Percentiles rank a stretch among this genome's conserved stretches.
phyloP scores from a whole-genome alignment of 257 asterid genomes.

The Nicotiana otophora region DNA sequence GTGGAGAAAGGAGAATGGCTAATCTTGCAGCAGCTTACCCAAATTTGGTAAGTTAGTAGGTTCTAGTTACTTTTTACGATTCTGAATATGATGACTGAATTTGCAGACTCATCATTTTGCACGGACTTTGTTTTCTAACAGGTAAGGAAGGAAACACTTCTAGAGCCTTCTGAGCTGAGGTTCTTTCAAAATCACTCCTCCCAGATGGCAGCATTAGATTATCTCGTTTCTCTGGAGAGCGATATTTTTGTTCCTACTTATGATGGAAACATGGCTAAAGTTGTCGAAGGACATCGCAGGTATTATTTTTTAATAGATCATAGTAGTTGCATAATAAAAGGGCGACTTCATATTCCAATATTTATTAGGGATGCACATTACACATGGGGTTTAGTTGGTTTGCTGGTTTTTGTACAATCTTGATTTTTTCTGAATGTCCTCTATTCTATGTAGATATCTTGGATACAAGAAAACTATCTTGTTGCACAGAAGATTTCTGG shows the following conservation, averaged over 20 bases:
- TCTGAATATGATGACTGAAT: background rate
- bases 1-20: conserved; percentile 24
- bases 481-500: conserved; percentile 41
- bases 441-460: conserved; percentile 29
- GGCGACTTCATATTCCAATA: background rate
- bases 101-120: background rate
- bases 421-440: background rate
- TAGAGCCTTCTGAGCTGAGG: conserved; percentile 23
- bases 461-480: conserved; percentile 57
- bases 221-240: conserved; percentile 35
- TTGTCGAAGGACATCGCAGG: conserved; percentile 45
- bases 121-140: background rate
- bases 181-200: conserved; percentile 31
- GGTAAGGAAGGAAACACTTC: conserved; percentile 30
- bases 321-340: background rate
- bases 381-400: background rate
- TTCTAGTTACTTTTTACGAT: background rate
- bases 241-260: conserved; percentile 35
- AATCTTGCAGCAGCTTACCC: conserved; percentile 24
- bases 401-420: background rate
- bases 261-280: conserved; percentile 42
- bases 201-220: conserved; percentile 39
- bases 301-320: background rate
- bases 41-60: conserved; percentile 16
- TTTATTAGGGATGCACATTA: background rate